Base-by-base conservation (phyloP, 1,284 basidiomycete genomes). In the Ustilago xerochloae region DNA sequence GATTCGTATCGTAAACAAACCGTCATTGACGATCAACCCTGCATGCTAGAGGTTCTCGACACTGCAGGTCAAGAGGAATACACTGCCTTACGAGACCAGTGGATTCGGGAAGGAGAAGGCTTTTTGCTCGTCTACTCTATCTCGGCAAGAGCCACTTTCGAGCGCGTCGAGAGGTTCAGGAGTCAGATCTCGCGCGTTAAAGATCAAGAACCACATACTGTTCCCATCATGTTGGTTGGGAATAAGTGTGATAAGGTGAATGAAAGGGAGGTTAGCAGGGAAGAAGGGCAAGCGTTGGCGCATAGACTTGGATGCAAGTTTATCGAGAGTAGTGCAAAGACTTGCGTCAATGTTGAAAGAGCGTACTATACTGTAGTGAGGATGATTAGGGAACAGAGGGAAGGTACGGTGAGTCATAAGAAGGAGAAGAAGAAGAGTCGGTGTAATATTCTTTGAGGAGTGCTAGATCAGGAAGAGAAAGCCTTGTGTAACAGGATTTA, bases 211-310 rank as follows among this genome's bases (percentile, higher is more conserved):
- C 81, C 77, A 63, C 74, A 82, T 63, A 82, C 77, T 4, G 82
- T 85, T 7, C 93, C 93, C 9, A 91, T 95, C 75, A 91, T 94
- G 35, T 88, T 94, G 12, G 92, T 93, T 16, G 93, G 93, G 43
- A 94, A 93, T 55, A 95, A 95, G 85, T 88, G 92, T 63, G 93
- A 95, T 84, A 89, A 94, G 56, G 88, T 88, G 33, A 89, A 88
- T 66, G 93, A 94, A 85, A 89, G 93, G 29, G 92, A 93, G 80
- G 92, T 95, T 8, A 72, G 68, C 7, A 77, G 63, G 45, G 79
- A 84, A 26, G 84, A 85, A 45, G 85, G 85, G 2, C 67, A 75
- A 28, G 80, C 81, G 16, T 47, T 85, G 6, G 85, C 85, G 32
- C 75, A 76, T 60, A 68, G 80, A 32, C 48, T 86, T 3, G 81